phyloP scores from a whole-genome alignment of 2,329 filamentous ascomycete genomes.

The Penicillium paneum region DNA sequence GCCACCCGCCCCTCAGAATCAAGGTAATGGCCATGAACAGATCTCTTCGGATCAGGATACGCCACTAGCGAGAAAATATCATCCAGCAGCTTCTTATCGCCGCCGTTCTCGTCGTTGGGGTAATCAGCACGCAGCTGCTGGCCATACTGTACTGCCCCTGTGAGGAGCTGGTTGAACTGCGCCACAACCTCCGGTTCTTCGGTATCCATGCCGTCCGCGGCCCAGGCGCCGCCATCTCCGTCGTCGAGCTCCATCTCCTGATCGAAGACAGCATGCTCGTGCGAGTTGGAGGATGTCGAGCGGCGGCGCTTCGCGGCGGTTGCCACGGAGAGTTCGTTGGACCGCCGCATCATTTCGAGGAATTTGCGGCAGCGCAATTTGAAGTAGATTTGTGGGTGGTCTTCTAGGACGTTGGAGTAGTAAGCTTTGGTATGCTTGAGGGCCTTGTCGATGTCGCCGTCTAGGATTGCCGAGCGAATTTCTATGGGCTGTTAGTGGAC shows the following conservation, averaged over 20 bases:
- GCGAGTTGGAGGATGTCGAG: constrained; percentile 36
- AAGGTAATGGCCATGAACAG: constrained; percentile 73
- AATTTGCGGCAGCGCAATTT: constrained; percentile 86
- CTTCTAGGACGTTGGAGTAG: constrained; percentile 75
- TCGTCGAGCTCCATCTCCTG: constrained; percentile 58
- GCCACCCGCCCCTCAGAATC: constrained; percentile 69
- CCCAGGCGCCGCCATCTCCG: constrained; percentile 29
- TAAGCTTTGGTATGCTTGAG: constrained; percentile 74
- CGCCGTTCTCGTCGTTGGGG: constrained; percentile 63
- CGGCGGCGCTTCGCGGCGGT: constrained; percentile 38
- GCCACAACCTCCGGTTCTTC: constrained; percentile 45
- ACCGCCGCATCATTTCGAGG: constrained; percentile 84
- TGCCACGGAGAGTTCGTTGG: constrained; percentile 58
- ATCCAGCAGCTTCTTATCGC: constrained; percentile 69
- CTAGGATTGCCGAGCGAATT: constrained; percentile 81
- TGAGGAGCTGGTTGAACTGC: constrained; percentile 55
- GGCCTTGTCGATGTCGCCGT: constrained; percentile 87
- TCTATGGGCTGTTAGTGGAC: constrained; percentile 47
- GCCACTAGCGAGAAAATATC: constrained; percentile 88
- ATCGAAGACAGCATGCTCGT: constrained; percentile 47
- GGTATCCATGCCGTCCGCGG: constrained; percentile 53
- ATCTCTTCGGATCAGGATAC: constrained; percentile 75
- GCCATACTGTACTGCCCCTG: constrained; percentile 74
- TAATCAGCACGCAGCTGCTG: constrained; percentile 76
- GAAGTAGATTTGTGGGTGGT: constrained; percentile 84